phyloP scores from a whole-genome alignment of 2,329 filamentous ascomycete genomes.

The Botryotinia globosa region DNA sequence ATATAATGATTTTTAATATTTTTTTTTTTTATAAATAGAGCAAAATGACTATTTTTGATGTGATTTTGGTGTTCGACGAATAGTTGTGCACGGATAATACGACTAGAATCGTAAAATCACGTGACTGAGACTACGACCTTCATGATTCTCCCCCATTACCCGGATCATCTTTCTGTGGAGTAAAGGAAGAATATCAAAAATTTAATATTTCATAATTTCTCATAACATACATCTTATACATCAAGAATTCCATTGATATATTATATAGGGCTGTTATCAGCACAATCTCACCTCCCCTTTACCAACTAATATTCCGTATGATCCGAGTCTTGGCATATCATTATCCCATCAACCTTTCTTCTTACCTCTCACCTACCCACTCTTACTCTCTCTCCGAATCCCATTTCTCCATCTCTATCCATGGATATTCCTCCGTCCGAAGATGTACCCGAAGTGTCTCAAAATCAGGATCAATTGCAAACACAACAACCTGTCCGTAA shows the following conservation, averaged over 20 bases:
- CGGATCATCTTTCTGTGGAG: background rate
- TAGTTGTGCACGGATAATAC: no score
- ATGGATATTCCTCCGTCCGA: constrained; percentile 1
- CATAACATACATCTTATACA: background rate
- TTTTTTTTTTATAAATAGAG: no score
- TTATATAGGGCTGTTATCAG: background rate
- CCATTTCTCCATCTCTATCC: background rate
- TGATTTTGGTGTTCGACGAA: no score
- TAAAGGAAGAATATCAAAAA: background rate
- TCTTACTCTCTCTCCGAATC: background rate
- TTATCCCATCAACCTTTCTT: background rate
- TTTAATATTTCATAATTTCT: background rate
- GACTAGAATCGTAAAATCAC: background rate
- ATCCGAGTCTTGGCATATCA: background rate
- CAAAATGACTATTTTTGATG: no score
- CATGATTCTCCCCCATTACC: background rate
- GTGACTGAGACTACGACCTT: background rate
- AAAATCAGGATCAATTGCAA: background rate
- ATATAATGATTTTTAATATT: no score
- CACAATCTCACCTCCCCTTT: background rate
- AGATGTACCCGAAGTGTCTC: background rate
- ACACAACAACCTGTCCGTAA: constrained; percentile 15
- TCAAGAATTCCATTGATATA: background rate
- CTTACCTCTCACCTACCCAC: background rate
- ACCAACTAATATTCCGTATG: background rate